Conservation (phyloP, 768 basidiomycete species). For the Lactarius hengduanensis region DNA sequence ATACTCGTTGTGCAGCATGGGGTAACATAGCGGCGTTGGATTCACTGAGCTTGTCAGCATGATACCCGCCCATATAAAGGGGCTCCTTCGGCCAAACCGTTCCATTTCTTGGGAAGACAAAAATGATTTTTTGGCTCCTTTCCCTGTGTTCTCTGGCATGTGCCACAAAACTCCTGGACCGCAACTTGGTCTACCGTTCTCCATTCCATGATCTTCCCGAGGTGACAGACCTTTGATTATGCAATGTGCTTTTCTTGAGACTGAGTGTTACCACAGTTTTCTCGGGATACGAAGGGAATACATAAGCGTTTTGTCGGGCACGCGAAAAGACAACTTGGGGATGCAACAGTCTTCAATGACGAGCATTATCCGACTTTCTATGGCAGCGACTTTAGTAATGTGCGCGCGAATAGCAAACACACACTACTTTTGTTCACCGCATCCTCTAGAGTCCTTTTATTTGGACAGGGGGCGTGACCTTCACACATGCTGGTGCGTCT, state of each 20-base stretch:
- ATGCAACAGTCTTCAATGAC: conserved; percentile 44
- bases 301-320: conserved; percentile 40
- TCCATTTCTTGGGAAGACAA: neutral
- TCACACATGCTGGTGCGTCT: conserved; percentile 45
- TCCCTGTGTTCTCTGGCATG: conserved; percentile 1
- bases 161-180: conserved; percentile 33
- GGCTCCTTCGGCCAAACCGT: neutral
- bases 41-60: neutral
- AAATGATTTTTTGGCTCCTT: conserved; percentile 2
- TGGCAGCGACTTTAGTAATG: conserved; percentile 49
- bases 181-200: conserved; percentile 44
- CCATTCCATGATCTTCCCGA: conserved; percentile 35
- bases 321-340: conserved; percentile 39
- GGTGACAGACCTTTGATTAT: conserved; percentile 7
- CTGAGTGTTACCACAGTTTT: conserved; percentile 35
- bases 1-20: neutral
- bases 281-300: conserved; percentile 39
- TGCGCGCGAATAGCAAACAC: conserved; percentile 29
- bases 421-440: neutral
- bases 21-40: neutral
- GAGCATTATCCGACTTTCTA: conserved; percentile 52
- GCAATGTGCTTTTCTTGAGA: neutral
- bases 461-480: conserved; percentile 51
- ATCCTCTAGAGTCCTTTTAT: conserved; percentile 42
- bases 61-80: neutral